These are phyloP conservation scores for Cyclocybe aegerita DNA, from an alignment of 768 basidiomycete species.

Conservation along the genomic window DNA sequence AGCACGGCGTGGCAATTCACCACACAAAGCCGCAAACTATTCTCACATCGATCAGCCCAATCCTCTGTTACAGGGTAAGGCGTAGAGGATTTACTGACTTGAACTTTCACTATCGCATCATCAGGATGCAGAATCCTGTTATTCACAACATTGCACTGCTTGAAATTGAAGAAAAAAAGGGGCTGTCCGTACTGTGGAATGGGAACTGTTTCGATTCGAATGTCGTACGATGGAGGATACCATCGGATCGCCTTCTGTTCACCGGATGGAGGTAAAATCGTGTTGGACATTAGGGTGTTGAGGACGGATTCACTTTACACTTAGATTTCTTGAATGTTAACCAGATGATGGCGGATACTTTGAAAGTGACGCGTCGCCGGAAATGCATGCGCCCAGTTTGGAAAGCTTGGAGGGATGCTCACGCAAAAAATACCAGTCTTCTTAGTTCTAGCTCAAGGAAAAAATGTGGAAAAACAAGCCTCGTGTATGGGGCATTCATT, in stretches of 20 bases:
- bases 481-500: no score
- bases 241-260: slow-evolving; percentile 52
- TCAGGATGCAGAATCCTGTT: slow-evolving; percentile 68
- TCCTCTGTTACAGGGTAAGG: background rate
- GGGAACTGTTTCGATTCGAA: slow-evolving; percentile 63
- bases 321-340: slow-evolving; percentile 1
- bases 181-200: slow-evolving; percentile 44
- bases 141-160: background rate
- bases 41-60: background rate
- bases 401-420: background rate
- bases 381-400: slow-evolving; percentile 10
- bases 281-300: slow-evolving; percentile 11
- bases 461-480: background rate
- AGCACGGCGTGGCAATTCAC: slow-evolving; percentile 22
- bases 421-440: background rate
- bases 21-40: slow-evolving; percentile 68
- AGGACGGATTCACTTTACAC: background rate
- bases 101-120: slow-evolving; percentile 77
- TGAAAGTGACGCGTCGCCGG: slow-evolving; percentile 3
- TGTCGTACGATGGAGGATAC: slow-evolving; percentile 68
- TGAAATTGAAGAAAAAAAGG: background rate
- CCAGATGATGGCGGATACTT: slow-evolving; percentile 9
- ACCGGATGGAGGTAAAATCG: slow-evolving; percentile 7
- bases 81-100: slow-evolving; percentile 35
- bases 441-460: background rate